These are phyloP conservation scores for Bruguiera hainesii DNA, from an alignment of 441 rosid genomes.

Conservation along the genomic window DNA sequence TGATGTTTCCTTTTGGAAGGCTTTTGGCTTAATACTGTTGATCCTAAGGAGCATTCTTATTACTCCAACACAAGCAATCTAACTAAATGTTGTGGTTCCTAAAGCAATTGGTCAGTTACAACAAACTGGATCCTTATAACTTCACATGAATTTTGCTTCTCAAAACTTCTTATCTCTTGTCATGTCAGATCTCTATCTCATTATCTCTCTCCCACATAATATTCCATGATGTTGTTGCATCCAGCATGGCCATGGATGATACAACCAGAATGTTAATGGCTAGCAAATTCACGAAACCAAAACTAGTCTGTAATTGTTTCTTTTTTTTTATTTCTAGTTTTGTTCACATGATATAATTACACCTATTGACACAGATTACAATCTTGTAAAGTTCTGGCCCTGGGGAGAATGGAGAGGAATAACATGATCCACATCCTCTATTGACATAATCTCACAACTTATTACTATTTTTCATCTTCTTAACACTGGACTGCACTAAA, in stretches of 20 bases:
- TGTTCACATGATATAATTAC: not conserved
- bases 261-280: conserved; percentile 29
- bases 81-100: conserved; percentile 19
- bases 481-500: too few relatives aligned
- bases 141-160: conserved; percentile 36
- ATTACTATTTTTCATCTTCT: too few relatives aligned
- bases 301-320: conserved; percentile 3
- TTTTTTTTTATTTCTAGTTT: not conserved
- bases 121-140: conserved; percentile 33
- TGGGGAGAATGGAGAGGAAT: too few relatives aligned
- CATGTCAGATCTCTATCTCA: conserved; percentile 37
- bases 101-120: conserved; percentile 28
- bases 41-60: not conserved
- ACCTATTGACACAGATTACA: too few relatives aligned
- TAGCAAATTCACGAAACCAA: conserved; percentile 24
- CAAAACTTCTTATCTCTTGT: conserved; percentile 35
- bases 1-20: conserved; percentile 1
- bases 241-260: conserved; percentile 34
- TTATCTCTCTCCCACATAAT: conserved; percentile 33
- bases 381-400: too few relatives aligned
- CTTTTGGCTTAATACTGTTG: conserved; percentile 1
- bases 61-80: conserved; percentile 12
- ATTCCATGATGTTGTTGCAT: conserved; percentile 34
- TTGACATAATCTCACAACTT: too few relatives aligned
- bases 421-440: too few relatives aligned